Base-by-base conservation (phyloP, 352 stramenopile species). In the Phytophthora fragariae region DNA sequence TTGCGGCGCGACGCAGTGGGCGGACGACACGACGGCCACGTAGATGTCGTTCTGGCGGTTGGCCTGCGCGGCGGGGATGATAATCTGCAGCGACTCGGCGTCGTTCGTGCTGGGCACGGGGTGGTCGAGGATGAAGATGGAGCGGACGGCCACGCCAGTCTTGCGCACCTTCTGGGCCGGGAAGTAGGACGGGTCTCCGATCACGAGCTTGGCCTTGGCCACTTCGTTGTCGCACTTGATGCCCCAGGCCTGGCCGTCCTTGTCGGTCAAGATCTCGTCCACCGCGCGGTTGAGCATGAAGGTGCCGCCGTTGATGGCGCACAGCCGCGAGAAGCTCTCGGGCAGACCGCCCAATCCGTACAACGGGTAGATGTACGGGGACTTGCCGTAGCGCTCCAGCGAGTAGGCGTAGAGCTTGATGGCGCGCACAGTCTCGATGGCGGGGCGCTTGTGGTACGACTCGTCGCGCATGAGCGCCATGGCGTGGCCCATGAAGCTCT, bases 241-340 rank as follows among this genome's bases (percentile, higher is more conserved):
- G 64, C 98, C 98, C 86, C 91, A 98, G 2, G 97, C 97, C 73
- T 98, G 90, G 62, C 95, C 97, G 57, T 97, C 80, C 49, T 89
- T 89, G 76, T 99, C 92, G 62, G 97, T 98, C 21, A 99, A 73
- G 53, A 98, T 91, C 78, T 98, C 92, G 59, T 97, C 92, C 14
- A 99, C 94, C 61, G 94, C 89, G 62, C 96, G 96, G 84, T 99
- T 99, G 29, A 99, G 91, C 98, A 99, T 99, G 78, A 99, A 99
- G 49, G 98, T 99, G 72, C 98, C 97, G 64, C 98, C 98, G 84
- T 99, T 96, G 81, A 99, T 99, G 19, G 98, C 98, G 73, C 97
- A 99, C 7, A 99, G 94, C 49, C 98, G 95, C 66, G 97, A 99
- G 82, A 99, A 99, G 62, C 97, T 98, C 84, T 99, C 98, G 6